Base-by-base conservation (phyloP, 495 filamentous ascomycete genomes). In the Stereocaulon alpinum region DNA sequence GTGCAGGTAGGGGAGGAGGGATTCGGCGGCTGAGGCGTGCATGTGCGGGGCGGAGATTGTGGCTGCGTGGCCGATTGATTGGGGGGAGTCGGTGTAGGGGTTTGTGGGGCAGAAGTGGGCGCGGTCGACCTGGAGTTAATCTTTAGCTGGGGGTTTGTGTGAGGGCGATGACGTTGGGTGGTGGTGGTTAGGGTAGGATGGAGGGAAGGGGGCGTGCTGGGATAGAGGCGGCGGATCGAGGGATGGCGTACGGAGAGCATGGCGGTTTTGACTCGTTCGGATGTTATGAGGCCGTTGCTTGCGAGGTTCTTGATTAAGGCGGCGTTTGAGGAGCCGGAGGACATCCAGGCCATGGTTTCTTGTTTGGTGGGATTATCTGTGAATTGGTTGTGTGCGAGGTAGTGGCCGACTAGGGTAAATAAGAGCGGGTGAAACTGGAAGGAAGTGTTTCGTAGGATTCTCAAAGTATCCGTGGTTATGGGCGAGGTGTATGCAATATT, bases 41-140 rank as follows among this genome's bases (percentile, higher is more conserved):
- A 98, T 98, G 77, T 98, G 93, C 18, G 93, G 93, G 22, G 93
- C 93, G 32, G 86, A 91, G 64, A 98, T 98, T 55, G 94, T 98
- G 55, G 93, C 93, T 17, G 70, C 64, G 70, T 88, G 82, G 55
- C 94, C 92, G 72, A 98, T 97, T 58, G 81, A 67, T 71, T 97
- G 92, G 10, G 93, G 93, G 27, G 84, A 88, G 78, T 98, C 93
- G 55, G 88, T 81, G 74, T 97, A 98, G 1, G 93, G 81, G 6
- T 66, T 56, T 20, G 83, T 80, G 5, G 77, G 79, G 30, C 76
- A 73, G 76, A 91, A 98, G 72, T 96, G 82, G 3, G 83, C 91
- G 53, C 93, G 82, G 70, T 98, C 93, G 68, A 97, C 92, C 87
- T 92, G 62, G n/a, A n/a, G n/a, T n/a, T n/a, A n/a, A n/a, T n/a